Percentiles rank a stretch among this genome's conserved stretches.
These are phyloP conservation scores for Pyrus hybrid DNA, from an alignment of 331 rosid species.

Conservation along the genomic window DNA sequence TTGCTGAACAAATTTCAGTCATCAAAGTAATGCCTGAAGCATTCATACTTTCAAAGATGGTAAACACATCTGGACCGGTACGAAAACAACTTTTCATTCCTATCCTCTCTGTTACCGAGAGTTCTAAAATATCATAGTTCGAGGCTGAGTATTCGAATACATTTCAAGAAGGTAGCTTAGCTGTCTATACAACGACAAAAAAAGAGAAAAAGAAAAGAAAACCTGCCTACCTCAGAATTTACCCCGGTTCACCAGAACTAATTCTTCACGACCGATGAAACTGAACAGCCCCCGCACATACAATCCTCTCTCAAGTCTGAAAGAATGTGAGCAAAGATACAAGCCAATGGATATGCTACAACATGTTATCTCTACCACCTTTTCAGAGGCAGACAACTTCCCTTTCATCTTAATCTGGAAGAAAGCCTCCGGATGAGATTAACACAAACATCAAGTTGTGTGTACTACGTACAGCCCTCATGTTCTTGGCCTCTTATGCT, in stretches of 20 bases:
- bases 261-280: neutral
- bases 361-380: neutral
- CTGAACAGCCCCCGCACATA: neutral
- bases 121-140: neutral
- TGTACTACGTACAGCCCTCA: constrained; percentile 16
- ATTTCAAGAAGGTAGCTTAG: neutral
- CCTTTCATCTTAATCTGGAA: neutral
- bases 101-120: constrained; percentile 2
- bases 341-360: constrained; percentile 6
- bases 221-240: neutral
- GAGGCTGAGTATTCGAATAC: neutral
- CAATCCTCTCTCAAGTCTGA: no score
- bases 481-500: constrained; percentile 79
- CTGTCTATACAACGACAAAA: neutral
- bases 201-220: neutral
- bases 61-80: neutral
- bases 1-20: neutral
- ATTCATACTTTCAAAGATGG: neutral
- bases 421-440: neutral
- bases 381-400: neutral
- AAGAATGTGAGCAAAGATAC: no score
- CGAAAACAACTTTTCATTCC: neutral
- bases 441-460: neutral
- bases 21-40: neutral
- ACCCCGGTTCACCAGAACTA: neutral